Evolutionary conservation across 768 basidiomycete genomes (phyloP).

Genomic region (Kwoniella heveanensis): DNA sequence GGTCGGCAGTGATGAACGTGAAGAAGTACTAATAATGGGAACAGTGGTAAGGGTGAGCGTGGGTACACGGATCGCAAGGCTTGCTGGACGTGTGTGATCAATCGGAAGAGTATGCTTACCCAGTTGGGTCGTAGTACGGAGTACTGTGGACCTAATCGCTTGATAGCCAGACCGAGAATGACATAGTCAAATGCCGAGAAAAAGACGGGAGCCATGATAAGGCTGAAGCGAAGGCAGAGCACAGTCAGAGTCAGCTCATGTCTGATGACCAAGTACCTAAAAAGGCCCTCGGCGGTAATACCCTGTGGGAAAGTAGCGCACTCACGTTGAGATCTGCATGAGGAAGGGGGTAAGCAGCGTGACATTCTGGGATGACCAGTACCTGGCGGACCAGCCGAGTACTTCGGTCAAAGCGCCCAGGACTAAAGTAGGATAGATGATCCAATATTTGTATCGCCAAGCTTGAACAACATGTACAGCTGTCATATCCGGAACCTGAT

Average conservation of each 20-base stretch:
- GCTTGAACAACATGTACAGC: constrained; percentile 30
- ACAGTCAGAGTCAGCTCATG: not conserved
- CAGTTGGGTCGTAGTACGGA: constrained; percentile 29
- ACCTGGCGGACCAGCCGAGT: constrained; percentile 49
- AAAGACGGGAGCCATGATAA: constrained; percentile 52
- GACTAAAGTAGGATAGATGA: constrained; percentile 50
- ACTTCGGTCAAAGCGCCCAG: constrained; percentile 47
- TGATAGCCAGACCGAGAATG: constrained; percentile 44
- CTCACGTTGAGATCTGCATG: constrained; percentile 49
- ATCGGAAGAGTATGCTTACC: too few relatives aligned
- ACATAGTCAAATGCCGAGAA: constrained; percentile 48
- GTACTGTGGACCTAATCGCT: constrained; percentile 27
- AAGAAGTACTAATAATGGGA: constrained; percentile 53
- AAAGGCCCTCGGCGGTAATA: too few relatives aligned
- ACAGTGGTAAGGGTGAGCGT: too few relatives aligned
- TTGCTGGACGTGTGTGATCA: too few relatives aligned
- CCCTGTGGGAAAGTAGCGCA: too few relatives aligned
- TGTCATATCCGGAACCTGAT: constrained; percentile 1
- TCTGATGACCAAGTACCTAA: too few relatives aligned
- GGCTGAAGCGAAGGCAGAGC: constrained; percentile 27
- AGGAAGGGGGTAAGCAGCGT: constrained; percentile 45
- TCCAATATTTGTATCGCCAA: constrained; percentile 48
- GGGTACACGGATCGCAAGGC: too few relatives aligned
- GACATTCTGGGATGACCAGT: constrained; percentile 46
- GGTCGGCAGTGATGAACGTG: constrained; percentile 51